Conservation (phyloP, 495 filamentous ascomycete genomes). For the Penicillium longicatenatum region DNA sequence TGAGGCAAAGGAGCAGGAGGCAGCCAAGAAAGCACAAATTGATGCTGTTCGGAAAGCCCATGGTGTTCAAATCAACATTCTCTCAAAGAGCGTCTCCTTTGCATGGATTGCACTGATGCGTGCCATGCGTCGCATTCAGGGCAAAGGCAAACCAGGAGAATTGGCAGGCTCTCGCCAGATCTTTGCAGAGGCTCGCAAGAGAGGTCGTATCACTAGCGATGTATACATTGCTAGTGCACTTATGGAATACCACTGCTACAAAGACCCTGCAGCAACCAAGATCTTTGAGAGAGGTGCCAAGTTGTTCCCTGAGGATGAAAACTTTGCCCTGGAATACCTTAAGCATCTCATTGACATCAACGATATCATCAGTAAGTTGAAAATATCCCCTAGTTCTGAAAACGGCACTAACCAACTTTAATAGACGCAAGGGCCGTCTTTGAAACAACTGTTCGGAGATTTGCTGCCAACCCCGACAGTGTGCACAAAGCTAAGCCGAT, state of each 20-base stretch:
- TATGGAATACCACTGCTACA: slow-evolving; percentile 94
- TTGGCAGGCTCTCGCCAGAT: slow-evolving; percentile 78
- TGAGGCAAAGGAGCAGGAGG: slow-evolving; percentile 55
- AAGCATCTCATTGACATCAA: slow-evolving; percentile 90
- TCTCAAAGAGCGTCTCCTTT: slow-evolving; percentile 81
- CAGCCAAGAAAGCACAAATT: slow-evolving; percentile 63
- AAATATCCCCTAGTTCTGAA: neutral
- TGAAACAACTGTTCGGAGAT: slow-evolving; percentile 81
- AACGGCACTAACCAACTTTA: slow-evolving; percentile 20
- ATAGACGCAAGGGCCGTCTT: slow-evolving; percentile 94
- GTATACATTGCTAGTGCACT: slow-evolving; percentile 90
- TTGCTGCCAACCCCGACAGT: slow-evolving; percentile 71
- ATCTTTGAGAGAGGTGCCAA: slow-evolving; percentile 94
- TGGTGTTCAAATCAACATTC: slow-evolving; percentile 65
- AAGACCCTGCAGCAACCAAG: slow-evolving; percentile 84
- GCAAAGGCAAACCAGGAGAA: slow-evolving; percentile 75
- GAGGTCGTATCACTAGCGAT: slow-evolving; percentile 85
- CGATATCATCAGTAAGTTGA: slow-evolving; percentile 83
- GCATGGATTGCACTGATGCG: slow-evolving; percentile 95
- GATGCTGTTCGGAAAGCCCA: slow-evolving; percentile 70
- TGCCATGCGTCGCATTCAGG: slow-evolving; percentile 90
- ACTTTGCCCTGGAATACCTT: slow-evolving; percentile 89
- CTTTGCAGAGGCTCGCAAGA: slow-evolving; percentile 82
- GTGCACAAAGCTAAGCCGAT: slow-evolving; percentile 77
- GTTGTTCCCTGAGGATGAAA: slow-evolving; percentile 88